Percentiles rank a stretch among this genome's conserved stretches.
phyloP scores from a whole-genome alignment of 1,139 yeast species.

The Spencermartinsiella ligniputridi region DNA sequence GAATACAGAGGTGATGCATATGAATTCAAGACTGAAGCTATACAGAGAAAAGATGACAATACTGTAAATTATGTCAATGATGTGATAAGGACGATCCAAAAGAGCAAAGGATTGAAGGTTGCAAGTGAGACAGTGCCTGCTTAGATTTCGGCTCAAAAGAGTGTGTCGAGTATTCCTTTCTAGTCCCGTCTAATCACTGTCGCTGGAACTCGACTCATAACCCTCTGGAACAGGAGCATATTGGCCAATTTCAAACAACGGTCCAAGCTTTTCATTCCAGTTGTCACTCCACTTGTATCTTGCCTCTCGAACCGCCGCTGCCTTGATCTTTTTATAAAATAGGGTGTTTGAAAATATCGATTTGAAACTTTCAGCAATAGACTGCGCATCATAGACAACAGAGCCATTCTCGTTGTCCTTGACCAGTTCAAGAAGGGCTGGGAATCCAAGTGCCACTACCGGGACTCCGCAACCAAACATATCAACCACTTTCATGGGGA shows the following conservation, averaged over 20 bases:
- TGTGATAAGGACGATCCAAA: background rate
- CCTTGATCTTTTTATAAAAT: slow-evolving; percentile 40
- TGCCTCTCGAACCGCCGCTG: slow-evolving; percentile 72
- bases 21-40: slow-evolving; percentile 47
- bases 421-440: slow-evolving; percentile 45
- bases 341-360: slow-evolving; percentile 43
- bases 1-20: slow-evolving; percentile 45
- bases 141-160: too few species aligned
- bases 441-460: slow-evolving; percentile 70
- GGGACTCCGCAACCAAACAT: slow-evolving; percentile 97
- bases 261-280: slow-evolving; percentile 51
- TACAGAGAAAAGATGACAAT: slow-evolving; percentile 43
- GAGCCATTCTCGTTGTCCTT: slow-evolving; percentile 44
- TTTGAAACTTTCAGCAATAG: slow-evolving; percentile 48
- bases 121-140: background rate
- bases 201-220: slow-evolving; percentile 3
- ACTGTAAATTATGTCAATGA: slow-evolving; percentile 5
- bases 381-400: slow-evolving; percentile 41
- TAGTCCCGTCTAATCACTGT: slow-evolving; percentile 2
- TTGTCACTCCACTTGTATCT: slow-evolving; percentile 66
- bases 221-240: slow-evolving; percentile 15
- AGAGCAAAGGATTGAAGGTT: background rate
- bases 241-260: slow-evolving; percentile 37
- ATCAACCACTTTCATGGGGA: slow-evolving; percentile 97
- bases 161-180: too few species aligned